A percentile compares a stretch with the other conserved stretches of the same genome.
Conservation (phyloP, 2,329 filamentous ascomycete species). For the Chaetomiaceae sp. region DNA sequence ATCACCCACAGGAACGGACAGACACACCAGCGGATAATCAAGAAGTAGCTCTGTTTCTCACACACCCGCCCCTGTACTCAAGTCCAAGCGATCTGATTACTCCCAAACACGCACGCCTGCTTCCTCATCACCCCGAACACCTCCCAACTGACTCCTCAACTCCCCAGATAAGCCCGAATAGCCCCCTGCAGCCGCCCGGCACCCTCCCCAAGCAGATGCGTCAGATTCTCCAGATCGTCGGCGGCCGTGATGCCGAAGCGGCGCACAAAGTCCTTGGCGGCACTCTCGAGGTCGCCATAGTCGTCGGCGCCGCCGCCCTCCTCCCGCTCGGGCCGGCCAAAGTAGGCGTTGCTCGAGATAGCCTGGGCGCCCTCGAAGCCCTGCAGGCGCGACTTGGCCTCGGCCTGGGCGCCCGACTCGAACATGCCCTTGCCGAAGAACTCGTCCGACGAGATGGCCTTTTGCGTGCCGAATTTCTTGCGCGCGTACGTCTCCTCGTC, state of each 20-base stretch:
- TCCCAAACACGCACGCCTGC: conserved; percentile 1
- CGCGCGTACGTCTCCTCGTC: conserved; percentile 81
- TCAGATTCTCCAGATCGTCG: conserved; percentile 90
- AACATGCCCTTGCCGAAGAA: conserved; percentile 91
- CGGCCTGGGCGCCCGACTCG: conserved; percentile 73
- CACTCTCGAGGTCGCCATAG: conserved; percentile 87
- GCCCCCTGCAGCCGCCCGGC: conserved; percentile 77
- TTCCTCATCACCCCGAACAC: background rate
- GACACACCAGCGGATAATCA: background rate
- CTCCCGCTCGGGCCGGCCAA: conserved; percentile 78
- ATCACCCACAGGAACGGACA: background rate
- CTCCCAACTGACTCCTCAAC: conserved; percentile 32
- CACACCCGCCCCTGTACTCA: background rate
- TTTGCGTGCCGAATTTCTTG: conserved; percentile 84
- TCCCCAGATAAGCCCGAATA: conserved; percentile 60
- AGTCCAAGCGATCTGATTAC: background rate
- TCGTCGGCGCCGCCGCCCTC: conserved; percentile 59
- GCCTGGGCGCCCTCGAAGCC: conserved; percentile 88
- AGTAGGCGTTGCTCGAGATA: conserved; percentile 97
- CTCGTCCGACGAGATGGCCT: conserved; percentile 95
- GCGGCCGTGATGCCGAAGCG: conserved; percentile 94
- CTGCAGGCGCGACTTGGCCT: conserved; percentile 82
- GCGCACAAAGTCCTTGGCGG: conserved; percentile 92
- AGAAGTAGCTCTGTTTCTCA: background rate
- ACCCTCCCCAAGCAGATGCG: conserved; percentile 77